Conservation (phyloP, 2,329 filamentous ascomycete genomes). For the Aspergillus piperis region DNA sequence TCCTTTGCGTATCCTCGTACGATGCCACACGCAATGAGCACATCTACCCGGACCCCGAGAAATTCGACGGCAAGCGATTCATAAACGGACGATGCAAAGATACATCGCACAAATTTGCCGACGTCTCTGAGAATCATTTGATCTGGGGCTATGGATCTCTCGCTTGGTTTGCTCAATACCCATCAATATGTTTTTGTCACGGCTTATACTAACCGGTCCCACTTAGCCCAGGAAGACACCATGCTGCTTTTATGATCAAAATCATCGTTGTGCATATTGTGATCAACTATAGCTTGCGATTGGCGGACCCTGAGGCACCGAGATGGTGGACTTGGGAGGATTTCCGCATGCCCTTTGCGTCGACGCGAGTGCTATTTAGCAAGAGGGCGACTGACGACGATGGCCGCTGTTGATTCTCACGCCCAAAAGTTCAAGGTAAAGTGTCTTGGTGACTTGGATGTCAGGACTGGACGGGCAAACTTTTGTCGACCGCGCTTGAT, state of each 20-base stretch:
- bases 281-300: not conserved
- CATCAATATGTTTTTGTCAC: not conserved
- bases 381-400: no score
- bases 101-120: not conserved
- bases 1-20: not conserved
- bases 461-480: no score
- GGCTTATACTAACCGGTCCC: not conserved
- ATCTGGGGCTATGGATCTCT: not conserved
- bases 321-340: not conserved
- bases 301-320: not conserved
- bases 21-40: not conserved
- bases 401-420: no score
- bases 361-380: not conserved
- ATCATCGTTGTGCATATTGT: not conserved
- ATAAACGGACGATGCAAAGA: not conserved
- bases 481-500: no score
- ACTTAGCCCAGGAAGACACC: not conserved
- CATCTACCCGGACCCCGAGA: not conserved
- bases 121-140: not conserved
- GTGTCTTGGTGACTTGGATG: no score
- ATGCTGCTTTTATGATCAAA: not conserved
- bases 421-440: no score
- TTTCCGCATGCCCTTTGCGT: not conserved
- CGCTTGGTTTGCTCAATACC: not conserved
- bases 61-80: not conserved